Percentiles rank a stretch among this genome's conserved stretches.
Conservation (phyloP, 352 stramenopile genomes). For the Globisporangium cylindrosporum region DNA sequence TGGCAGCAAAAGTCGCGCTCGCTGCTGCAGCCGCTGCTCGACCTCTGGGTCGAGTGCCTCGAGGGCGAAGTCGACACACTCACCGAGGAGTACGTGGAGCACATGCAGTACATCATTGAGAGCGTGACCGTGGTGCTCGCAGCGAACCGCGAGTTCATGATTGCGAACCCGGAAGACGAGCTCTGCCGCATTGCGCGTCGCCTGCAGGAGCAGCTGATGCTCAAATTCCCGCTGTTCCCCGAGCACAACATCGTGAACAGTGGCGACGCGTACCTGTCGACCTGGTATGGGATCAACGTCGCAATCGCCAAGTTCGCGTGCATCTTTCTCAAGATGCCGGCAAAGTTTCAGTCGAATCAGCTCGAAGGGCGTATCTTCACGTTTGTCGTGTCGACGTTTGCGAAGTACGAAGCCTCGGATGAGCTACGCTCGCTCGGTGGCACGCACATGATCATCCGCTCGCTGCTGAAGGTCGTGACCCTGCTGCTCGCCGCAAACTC, state of each 20-base stretch:
- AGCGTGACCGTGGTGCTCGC: slow-evolving; percentile 53
- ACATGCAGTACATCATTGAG: slow-evolving; percentile 81
- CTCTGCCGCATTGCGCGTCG: slow-evolving; percentile 26
- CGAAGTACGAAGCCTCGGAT: slow-evolving; percentile 58
- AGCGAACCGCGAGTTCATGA: slow-evolving; percentile 37
- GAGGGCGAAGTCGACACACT: slow-evolving; percentile 58
- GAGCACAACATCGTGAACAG: slow-evolving; percentile 38
- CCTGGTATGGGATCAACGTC: slow-evolving; percentile 75
- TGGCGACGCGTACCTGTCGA: slow-evolving; percentile 47
- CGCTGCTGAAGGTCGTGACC: slow-evolving; percentile 58
- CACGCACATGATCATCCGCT: slow-evolving; percentile 61
- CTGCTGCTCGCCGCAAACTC: slow-evolving; percentile 32
- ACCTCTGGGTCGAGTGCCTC: slow-evolving; percentile 76
- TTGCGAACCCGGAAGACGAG: slow-evolving; percentile 22
- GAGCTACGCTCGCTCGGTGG: slow-evolving; percentile 51
- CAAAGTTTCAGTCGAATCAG: slow-evolving; percentile 12
- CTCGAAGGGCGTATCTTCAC: slow-evolving; percentile 43
- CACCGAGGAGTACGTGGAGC: slow-evolving; percentile 59
- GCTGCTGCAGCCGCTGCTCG: slow-evolving; percentile 54
- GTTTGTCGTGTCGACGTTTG: slow-evolving; percentile 60
- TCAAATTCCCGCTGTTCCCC: slow-evolving; percentile 61
- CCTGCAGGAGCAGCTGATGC: slow-evolving; percentile 56
- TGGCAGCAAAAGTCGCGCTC: slow-evolving; percentile 71
- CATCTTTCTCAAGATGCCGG: slow-evolving; percentile 35
- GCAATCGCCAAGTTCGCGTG: slow-evolving; percentile 66